Evolutionary conservation across 2,329 filamentous ascomycete species (phyloP).

Genomic region (Calonectria henricotiae): DNA sequence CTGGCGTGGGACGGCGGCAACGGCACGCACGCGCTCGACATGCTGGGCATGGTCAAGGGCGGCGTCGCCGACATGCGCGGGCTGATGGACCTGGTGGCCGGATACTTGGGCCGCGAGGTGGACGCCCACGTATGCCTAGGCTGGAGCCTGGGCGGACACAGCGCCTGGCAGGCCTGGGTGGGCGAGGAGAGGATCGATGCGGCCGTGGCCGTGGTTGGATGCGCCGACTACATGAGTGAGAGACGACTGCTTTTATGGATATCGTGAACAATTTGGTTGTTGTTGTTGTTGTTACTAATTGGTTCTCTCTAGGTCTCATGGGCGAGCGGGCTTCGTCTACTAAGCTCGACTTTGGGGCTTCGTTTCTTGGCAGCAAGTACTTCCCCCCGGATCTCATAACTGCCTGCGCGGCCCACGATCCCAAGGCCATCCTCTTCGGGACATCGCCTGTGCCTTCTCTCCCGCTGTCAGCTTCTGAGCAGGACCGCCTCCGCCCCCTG

Average conservation of each 20-base stretch:
- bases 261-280: not conserved
- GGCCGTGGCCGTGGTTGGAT: slow-evolving; percentile 87
- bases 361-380: slow-evolving; percentile 83
- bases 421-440: slow-evolving; percentile 81
- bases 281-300: slow-evolving; percentile 1
- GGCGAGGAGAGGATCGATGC: slow-evolving; percentile 85
- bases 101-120: slow-evolving; percentile 73
- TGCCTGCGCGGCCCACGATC: slow-evolving; percentile 79
- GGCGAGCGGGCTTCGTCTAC: slow-evolving; percentile 82
- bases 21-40: slow-evolving; percentile 87
- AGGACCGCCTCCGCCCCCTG: slow-evolving; percentile 63
- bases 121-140: slow-evolving; percentile 84
- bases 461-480: slow-evolving; percentile 57
- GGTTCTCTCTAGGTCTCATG: slow-evolving; percentile 72
- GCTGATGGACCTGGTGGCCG: slow-evolving; percentile 84
- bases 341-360: slow-evolving; percentile 68
- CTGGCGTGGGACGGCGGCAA: slow-evolving; percentile 87
- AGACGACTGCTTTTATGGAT: slow-evolving; percentile 35
- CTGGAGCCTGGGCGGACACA: slow-evolving; percentile 89
- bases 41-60: slow-evolving; percentile 84
- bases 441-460: slow-evolving; percentile 58
- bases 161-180: slow-evolving; percentile 87
- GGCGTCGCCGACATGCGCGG: slow-evolving; percentile 83
- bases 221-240: slow-evolving; percentile 86
- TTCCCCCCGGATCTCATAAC: slow-evolving; percentile 81